Percentiles rank a stretch among this genome's conserved stretches.
phyloP scores from a whole-genome alignment of 768 basidiomycete species.

The Lactarius indigo region DNA sequence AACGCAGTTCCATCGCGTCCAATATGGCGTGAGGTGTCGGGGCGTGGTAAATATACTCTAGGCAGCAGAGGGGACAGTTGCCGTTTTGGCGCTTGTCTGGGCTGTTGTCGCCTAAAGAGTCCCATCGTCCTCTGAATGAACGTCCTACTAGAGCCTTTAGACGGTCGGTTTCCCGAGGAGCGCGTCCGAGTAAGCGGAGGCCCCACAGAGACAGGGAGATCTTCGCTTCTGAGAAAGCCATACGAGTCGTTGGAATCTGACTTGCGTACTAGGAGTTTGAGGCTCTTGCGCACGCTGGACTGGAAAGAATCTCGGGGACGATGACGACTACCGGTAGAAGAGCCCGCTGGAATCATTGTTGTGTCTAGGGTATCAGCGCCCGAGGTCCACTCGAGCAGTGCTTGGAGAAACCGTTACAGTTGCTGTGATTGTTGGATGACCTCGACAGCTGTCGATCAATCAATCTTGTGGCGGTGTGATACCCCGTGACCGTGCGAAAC shows the following conservation, averaged over 20 bases:
- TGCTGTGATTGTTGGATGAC: too few species aligned
- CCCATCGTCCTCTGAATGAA: slow-evolving; percentile 18
- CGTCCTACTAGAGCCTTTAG: slow-evolving; percentile 2
- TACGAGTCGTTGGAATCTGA: background rate
- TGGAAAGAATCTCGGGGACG: background rate
- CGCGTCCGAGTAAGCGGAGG: background rate
- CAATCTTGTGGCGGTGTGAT: too few species aligned
- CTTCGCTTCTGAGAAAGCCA: background rate
- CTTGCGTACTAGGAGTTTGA: background rate
- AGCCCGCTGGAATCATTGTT: slow-evolving; percentile 1
- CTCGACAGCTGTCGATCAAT: too few species aligned
- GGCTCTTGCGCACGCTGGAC: background rate
- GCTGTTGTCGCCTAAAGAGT: slow-evolving; percentile 9
- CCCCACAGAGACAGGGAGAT: background rate
- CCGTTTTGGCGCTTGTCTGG: background rate
- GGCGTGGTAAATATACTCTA: background rate
- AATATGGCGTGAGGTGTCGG: background rate
- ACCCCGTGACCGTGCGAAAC: slow-evolving; percentile 14
- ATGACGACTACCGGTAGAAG: background rate
- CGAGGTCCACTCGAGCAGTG: background rate
- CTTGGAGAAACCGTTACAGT: background rate
- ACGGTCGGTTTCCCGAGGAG: background rate
- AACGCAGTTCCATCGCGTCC: slow-evolving; percentile 6
- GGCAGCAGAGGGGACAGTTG: background rate
- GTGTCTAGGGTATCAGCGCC: background rate